A percentile compares a stretch with the other conserved stretches of the same genome.
These are phyloP conservation scores for Bromus sterilis DNA, from an alignment of 176 grass and related monocot genomes.

Conservation along the genomic window DNA sequence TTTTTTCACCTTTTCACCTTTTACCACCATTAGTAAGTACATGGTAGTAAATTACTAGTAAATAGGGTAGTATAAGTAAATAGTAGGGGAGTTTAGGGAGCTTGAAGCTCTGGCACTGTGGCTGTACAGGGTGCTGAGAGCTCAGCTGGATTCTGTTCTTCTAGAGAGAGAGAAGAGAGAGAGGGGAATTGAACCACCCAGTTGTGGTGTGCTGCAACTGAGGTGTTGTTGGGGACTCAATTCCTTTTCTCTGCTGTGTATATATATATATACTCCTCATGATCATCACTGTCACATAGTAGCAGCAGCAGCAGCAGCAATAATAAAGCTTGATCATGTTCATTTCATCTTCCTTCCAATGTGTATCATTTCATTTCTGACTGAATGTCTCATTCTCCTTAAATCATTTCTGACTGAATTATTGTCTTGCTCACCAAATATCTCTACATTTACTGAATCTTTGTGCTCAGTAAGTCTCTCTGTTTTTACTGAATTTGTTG, in stretches of 20 bases:
- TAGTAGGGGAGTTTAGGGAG: background rate
- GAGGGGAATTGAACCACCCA: slow-evolving; percentile 16
- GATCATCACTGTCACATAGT: background rate
- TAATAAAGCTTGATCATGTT: background rate
- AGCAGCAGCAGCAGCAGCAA: background rate
- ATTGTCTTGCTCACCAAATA: background rate
- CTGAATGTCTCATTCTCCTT: too few species aligned
- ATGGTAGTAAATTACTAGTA: background rate
- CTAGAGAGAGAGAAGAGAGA: background rate
- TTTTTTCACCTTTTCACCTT: background rate
- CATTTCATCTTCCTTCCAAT: background rate
- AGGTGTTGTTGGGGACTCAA: slow-evolving; percentile 20
- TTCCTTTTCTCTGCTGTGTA: background rate
- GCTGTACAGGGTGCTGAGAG: slow-evolving; percentile 22
- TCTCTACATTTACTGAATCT: background rate
- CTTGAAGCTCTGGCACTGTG: slow-evolving; percentile 29
- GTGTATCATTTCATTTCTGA: background rate
- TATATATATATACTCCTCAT: background rate
- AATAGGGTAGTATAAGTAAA: background rate
- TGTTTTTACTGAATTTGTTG: background rate
- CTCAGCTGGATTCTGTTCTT: slow-evolving; percentile 16
- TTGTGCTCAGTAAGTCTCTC: background rate
- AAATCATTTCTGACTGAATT: too few species aligned
- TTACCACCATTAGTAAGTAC: background rate
- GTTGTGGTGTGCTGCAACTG: slow-evolving; percentile 23